Base-by-base conservation (phyloP, 2,329 filamentous ascomycete genomes). In the Colletotrichum tropicicola region DNA sequence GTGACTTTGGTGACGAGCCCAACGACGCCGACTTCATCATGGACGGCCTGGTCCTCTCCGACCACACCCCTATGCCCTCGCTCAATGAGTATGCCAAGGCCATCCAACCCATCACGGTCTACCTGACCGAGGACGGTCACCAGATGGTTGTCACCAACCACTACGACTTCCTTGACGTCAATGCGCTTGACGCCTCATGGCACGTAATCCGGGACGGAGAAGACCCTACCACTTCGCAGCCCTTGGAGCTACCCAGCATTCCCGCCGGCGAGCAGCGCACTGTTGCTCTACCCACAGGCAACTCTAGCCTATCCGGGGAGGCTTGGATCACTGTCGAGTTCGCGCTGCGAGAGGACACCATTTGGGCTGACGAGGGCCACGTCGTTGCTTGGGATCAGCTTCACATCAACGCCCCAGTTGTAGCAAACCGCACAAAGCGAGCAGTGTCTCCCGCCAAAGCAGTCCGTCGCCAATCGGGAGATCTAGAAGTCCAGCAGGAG, bases 11-110 rank as follows among this genome's bases (percentile, higher is more conserved):
- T 4, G 87, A 89, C 52, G 76, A 82, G 0, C 87, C 87, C 0
- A 87, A 90, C 66, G 87, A 89, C 68, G 79, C 76, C 2, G 86
- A 85, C 56, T 90, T 89, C 54, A 81, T 87, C 51, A 82, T 88
- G 79, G 86, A 88, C 61, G 86, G 86, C 3, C 75, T 88, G 7
- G 79, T 79, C 32, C 74, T 79, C 3, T 83, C 82, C 5, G 75
- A 80, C 17, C 85, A 87, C 67, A 79, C 74, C 0, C 82, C 85
- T 0, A 82, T 79, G 0, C 83, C 84, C 0, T 86, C 86, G 0
- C 72, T 89, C 17, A 67, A 75, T 10, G 86, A 89, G 68, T 84
- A 87, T 68, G 84, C 84, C 68, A 89, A 89, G 68, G 83, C 82
- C 4, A 87, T 89, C 56, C 83, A 88, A 68, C 88, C 87, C 0